A percentile compares a stretch with the other conserved stretches of the same genome.
Evolutionary conservation across 805 yeast genomes (phyloP).

Genomic region (Candida sonorensis): DNA sequence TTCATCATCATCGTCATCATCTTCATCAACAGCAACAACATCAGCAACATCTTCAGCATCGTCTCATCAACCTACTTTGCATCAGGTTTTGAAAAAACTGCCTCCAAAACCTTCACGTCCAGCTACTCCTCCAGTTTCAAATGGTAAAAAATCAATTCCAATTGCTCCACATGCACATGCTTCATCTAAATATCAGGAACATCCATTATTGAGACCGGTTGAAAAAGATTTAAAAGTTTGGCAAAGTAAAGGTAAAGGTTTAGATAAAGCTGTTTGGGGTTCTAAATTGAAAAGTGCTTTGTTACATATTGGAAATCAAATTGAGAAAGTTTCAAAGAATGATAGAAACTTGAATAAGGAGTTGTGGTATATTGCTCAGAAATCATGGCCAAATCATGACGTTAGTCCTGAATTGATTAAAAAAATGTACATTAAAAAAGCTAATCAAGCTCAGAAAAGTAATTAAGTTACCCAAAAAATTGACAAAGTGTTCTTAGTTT

Average conservation of each 20-base stretch:
- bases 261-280: constrained; percentile 27
- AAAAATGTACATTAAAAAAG: constrained; percentile 27
- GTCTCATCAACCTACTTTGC: constrained; percentile 13
- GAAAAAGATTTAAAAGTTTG: constrained; percentile 23
- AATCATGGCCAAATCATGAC: constrained; percentile 29
- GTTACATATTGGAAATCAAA: constrained; percentile 24
- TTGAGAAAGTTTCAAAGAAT: constrained; percentile 19
- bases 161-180: constrained; percentile 6
- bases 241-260: constrained; percentile 26
- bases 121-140: neutral
- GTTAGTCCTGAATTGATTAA: constrained; percentile 24
- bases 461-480: no score
- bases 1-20: constrained; percentile 5
- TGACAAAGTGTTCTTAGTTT: no score
- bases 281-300: constrained; percentile 22
- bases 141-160: constrained; percentile 6
- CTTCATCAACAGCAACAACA: constrained; percentile 7
- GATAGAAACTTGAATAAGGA: constrained; percentile 18
- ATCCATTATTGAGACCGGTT: constrained; percentile 22
- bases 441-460: constrained; percentile 5
- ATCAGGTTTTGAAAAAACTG: constrained; percentile 15
- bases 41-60: constrained; percentile 3
- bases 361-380: constrained; percentile 26
- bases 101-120: constrained; percentile 9
- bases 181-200: constrained; percentile 4